phyloP scores from a whole-genome alignment of 805 yeast genomes.

The Maudiozyma serrabonitensis region DNA sequence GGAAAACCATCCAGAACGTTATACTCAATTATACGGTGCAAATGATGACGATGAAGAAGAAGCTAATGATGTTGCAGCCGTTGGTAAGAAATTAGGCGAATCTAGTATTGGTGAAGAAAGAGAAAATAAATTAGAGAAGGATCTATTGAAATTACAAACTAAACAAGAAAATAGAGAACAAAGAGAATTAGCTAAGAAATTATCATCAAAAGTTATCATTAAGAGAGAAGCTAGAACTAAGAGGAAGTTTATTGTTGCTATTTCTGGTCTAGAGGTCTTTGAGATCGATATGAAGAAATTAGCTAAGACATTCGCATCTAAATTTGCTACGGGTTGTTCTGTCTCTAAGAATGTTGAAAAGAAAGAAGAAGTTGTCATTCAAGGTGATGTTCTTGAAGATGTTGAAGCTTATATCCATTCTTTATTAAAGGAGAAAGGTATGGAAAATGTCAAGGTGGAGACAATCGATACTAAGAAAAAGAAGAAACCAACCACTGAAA shows the following conservation, averaged over 20 bases:
- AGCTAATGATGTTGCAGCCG: slow-evolving; percentile 33
- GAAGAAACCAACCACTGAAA: slow-evolving; percentile 28
- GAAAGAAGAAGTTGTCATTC: slow-evolving; percentile 83
- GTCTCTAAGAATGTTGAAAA: slow-evolving; percentile 85
- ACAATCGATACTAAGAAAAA: slow-evolving; percentile 73
- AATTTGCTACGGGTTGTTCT: slow-evolving; percentile 92
- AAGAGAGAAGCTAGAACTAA: slow-evolving; percentile 86
- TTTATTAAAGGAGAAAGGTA: slow-evolving; percentile 70
- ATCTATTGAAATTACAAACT: slow-evolving; percentile 73
- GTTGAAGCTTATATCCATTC: slow-evolving; percentile 67
- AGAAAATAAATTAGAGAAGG: slow-evolving; percentile 74
- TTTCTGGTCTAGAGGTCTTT: slow-evolving; percentile 80
- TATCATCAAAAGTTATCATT: slow-evolving; percentile 71
- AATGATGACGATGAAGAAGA: slow-evolving; percentile 29
- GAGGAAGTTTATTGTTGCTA: slow-evolving; percentile 77
- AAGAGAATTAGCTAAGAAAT: slow-evolving; percentile 67
- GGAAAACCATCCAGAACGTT: slow-evolving; percentile 48
- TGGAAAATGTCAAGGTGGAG: slow-evolving; percentile 81
- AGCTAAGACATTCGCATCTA: slow-evolving; percentile 85
- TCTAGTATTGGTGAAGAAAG: slow-evolving; percentile 61
- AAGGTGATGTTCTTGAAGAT: slow-evolving; percentile 92
- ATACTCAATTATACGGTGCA: slow-evolving; percentile 45
- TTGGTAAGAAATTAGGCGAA: slow-evolving; percentile 33
- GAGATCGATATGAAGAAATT: slow-evolving; percentile 83
- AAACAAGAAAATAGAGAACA: slow-evolving; percentile 81